Conservation (phyloP, 306 rosid species). For the Senna siamea region DNA sequence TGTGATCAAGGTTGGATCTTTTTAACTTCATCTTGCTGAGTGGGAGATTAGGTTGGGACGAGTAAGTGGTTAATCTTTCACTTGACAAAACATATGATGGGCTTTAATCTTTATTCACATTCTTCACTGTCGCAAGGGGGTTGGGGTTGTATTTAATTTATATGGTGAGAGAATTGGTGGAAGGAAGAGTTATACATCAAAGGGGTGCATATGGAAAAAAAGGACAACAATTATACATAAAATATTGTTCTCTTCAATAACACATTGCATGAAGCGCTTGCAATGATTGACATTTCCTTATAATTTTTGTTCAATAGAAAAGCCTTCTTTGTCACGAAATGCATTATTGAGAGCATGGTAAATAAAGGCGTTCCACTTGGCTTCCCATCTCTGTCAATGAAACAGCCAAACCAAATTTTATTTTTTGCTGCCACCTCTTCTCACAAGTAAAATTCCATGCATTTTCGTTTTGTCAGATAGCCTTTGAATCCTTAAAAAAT, state of each 20-base stretch:
- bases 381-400: background rate
- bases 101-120: background rate
- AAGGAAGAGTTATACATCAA: too few species aligned
- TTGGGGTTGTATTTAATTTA: too few species aligned
- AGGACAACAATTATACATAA: background rate
- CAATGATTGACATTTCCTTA: background rate
- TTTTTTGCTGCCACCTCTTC: background rate
- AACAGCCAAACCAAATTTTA: too few species aligned
- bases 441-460: background rate
- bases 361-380: background rate
- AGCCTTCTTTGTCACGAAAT: background rate
- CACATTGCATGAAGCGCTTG: background rate
- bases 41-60: slow-evolving; percentile 26
- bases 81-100: too few species aligned
- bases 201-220: too few species aligned
- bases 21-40: slow-evolving; percentile 9
- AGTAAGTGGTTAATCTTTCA: slow-evolving; percentile 31
- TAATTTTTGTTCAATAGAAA: background rate
- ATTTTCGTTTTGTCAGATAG: background rate
- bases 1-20: too few species aligned
- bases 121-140: too few species aligned
- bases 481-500: background rate
- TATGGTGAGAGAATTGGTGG: background rate
- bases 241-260: background rate
- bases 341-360: background rate